Evolutionary conservation across 352 stramenopile species (phyloP).

Genomic region (Phytopythium chamaehyphon): DNA sequence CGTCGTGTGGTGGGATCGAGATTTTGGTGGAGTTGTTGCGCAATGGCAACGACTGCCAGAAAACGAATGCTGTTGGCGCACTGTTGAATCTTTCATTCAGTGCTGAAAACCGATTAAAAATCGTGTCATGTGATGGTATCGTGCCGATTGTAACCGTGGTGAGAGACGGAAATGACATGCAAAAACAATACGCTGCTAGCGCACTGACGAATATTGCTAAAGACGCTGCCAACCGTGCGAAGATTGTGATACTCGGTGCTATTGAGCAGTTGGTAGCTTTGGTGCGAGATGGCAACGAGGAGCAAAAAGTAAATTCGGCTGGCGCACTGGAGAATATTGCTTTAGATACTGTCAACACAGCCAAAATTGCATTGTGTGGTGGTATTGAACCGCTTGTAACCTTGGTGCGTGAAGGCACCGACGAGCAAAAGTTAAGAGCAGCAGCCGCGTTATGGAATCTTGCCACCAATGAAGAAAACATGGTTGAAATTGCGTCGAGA

Average conservation of each 20-base stretch:
- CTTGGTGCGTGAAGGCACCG: neutral
- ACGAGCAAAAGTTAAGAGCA: slow-evolving; percentile 3
- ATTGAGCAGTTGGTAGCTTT: neutral
- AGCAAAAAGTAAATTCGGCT: neutral
- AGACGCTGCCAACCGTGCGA: no score
- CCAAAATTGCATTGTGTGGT: neutral
- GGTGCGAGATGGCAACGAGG: neutral
- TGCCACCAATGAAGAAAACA: neutral
- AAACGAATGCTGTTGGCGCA: no score
- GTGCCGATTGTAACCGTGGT: no score
- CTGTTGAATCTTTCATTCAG: no score
- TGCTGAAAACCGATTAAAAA: no score
- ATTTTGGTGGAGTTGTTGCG: no score
- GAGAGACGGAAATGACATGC: no score
- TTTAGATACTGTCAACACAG: neutral
- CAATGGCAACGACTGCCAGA: no score
- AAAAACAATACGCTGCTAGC: no score
- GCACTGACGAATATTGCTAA: no score
- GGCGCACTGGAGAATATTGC: neutral
- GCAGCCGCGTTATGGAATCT: slow-evolving; percentile 1
- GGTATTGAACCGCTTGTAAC: neutral
- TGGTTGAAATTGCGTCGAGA: neutral
- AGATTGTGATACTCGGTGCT: no score
- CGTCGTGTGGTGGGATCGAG: slow-evolving; percentile 3
- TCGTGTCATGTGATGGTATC: no score